Percentiles rank a stretch among this genome's conserved stretches.
phyloP scores from a whole-genome alignment of 306 rosid genomes.

The Pterocarpus santalinus region DNA sequence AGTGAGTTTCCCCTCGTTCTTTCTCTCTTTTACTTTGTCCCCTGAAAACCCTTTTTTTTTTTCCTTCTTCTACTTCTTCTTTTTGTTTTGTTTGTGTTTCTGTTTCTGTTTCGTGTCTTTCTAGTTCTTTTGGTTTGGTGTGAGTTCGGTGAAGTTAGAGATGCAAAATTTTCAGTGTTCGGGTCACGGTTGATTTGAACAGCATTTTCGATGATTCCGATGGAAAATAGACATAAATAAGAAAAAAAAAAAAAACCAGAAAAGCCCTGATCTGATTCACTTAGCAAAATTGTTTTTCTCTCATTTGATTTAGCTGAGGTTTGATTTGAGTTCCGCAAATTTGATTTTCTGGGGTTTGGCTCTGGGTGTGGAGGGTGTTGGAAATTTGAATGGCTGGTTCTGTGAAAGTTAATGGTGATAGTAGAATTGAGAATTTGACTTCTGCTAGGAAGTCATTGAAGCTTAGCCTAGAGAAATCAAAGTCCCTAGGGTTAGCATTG shows the following conservation, averaged over 20 bases:
- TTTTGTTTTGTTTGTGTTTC: background rate
- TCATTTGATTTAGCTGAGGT: constrained; percentile 1
- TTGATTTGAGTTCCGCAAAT: background rate
- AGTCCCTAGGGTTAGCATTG: constrained; percentile 71
- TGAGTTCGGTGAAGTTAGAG: constrained; percentile 37
- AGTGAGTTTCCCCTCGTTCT: constrained; percentile 48
- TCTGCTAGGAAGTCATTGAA: constrained; percentile 81
- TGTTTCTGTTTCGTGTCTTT: background rate
- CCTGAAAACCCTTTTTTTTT: background rate
- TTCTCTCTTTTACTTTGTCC: background rate
- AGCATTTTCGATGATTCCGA: constrained; percentile 63
- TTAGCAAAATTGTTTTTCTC: constrained; percentile 23
- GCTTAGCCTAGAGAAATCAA: constrained; percentile 84
- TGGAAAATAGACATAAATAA: constrained; percentile 10
- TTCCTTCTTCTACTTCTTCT: background rate
- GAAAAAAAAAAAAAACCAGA: background rate
- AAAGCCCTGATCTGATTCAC: constrained; percentile 37
- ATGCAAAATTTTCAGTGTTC: constrained; percentile 13
- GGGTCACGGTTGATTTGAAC: constrained; percentile 43
- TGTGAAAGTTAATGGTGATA: constrained; percentile 44
- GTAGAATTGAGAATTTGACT: constrained; percentile 63
- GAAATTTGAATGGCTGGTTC: constrained; percentile 70
- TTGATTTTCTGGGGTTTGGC: constrained; percentile 43
- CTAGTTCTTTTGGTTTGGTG: constrained; percentile 33
- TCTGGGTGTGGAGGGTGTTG: constrained; percentile 33